Evolutionary conservation across 768 basidiomycete species (phyloP), one percentile per base, ranked within the genome.

Genomic region (Serpula lacrymans): DNA sequence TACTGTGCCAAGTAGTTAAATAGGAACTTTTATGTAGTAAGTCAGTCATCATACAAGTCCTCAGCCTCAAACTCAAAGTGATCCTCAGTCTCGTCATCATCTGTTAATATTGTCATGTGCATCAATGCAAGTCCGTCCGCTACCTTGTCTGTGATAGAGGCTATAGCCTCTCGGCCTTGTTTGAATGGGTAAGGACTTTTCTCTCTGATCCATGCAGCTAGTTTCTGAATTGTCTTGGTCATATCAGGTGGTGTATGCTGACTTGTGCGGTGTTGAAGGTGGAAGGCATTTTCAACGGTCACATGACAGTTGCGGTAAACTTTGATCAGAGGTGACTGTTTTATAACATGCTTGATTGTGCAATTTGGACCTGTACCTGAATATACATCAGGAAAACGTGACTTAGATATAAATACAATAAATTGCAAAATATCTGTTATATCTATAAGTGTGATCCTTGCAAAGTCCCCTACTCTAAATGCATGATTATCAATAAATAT

Each of bases 241-340:
- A 67, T 59, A 17, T 62, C 41, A 9, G 61, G 55, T 30, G 52
- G 43, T 8, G 48, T 47, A 34, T 69, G 64, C 1, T 34, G 35
- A 6, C 51, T 45, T 1, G 60, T 65, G 6, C 44, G 45, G 12
- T 53, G 39, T 13, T 48, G 45, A 7, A 69, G 45, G 16, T 42
- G 44, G 28, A 63, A 59, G 43, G 46, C 46, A 20, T 43, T 38
- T 13, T 50, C 41, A 17, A 52, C 37, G 9, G 30, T 47, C 6
- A 50, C 47, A 23, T 46, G 43, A 6, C 40, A 26, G 13, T 26
- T 31, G n/a, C 42, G 26, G 34, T 43, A 50, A 5, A 52, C 17
- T 17, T 48, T 38, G 14, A 51, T 51, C 10, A 50, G 37, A 5
- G 43, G 43, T 7, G 43, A 53, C n/a, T 51, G 35, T 34, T 46